These are phyloP conservation scores for Ceratobasidium sp. DNA, from an alignment of 1,284 basidiomycete species.

Conservation along the genomic window DNA sequence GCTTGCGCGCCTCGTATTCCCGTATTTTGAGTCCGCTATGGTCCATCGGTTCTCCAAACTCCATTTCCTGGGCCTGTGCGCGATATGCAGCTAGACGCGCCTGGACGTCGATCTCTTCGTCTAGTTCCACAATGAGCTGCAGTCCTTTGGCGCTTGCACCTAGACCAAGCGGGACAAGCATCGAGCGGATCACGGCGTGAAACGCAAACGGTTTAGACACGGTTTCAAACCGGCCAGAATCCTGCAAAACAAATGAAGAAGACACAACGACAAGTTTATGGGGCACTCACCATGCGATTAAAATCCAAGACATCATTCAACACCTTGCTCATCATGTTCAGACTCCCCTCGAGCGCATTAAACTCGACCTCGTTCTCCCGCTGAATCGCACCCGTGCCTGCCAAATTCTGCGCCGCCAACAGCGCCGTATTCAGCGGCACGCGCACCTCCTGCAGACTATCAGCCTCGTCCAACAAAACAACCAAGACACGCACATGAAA, in stretches of 20 bases:
- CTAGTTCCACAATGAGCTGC: slow-evolving; percentile 76
- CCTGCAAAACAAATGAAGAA: slow-evolving; percentile 70
- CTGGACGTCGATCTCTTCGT: slow-evolving; percentile 76
- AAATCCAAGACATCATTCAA: slow-evolving; percentile 90
- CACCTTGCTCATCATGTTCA: slow-evolving; percentile 92
- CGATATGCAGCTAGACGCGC: slow-evolving; percentile 70
- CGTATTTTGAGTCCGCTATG: not conserved
- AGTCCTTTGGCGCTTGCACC: slow-evolving; percentile 79
- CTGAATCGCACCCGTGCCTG: slow-evolving; percentile 73
- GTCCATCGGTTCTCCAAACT: slow-evolving; percentile 6
- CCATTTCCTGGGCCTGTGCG: slow-evolving; percentile 60
- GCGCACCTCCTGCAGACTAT: slow-evolving; percentile 70
- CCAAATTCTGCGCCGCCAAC: slow-evolving; percentile 90
- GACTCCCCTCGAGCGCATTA: slow-evolving; percentile 81
- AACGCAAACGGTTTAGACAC: slow-evolving; percentile 81
- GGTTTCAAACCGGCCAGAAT: slow-evolving; percentile 82
- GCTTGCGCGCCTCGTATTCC: slow-evolving; percentile 20
- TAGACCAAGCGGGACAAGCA: slow-evolving; percentile 80
- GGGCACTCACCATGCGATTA: slow-evolving; percentile 18
- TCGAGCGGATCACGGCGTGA: slow-evolving; percentile 83
- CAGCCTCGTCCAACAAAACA: not conserved
- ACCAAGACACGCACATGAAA: slow-evolving; percentile 66
- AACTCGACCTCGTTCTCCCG: slow-evolving; percentile 79
- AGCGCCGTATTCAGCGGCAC: slow-evolving; percentile 92
- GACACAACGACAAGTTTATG: not conserved